A percentile compares a stretch with the other conserved stretches of the same genome.
phyloP scores from a whole-genome alignment of 2,329 filamentous ascomycete species.

The Arthrobotrys conoides region DNA sequence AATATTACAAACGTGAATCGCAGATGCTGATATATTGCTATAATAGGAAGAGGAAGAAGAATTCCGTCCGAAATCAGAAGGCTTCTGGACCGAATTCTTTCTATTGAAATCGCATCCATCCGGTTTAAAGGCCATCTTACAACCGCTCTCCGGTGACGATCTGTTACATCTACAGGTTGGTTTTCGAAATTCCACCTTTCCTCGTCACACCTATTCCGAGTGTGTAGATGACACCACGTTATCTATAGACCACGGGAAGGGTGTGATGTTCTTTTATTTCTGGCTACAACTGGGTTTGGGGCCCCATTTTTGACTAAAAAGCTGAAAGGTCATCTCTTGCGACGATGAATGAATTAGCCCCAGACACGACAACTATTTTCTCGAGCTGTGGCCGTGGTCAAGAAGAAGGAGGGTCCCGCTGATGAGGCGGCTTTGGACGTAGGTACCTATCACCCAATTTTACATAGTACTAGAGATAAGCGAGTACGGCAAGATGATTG shows the following conservation, averaged over 20 bases:
- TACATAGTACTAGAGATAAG: neutral
- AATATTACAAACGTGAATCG: neutral
- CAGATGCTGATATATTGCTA: neutral
- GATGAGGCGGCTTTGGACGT: constrained; percentile 90
- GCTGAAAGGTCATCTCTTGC: constrained; percentile 49
- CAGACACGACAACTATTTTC: constrained; percentile 84
- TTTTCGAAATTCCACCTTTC: constrained; percentile 7
- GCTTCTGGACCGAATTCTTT: constrained; percentile 98
- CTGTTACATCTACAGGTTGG: constrained; percentile 79
- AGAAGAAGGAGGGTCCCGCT: constrained; percentile 73
- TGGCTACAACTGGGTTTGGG: constrained; percentile 15
- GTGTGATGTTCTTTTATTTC: neutral
- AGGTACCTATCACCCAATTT: constrained; percentile 65
- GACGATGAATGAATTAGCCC: constrained; percentile 66
- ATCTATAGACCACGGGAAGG: too few species aligned
- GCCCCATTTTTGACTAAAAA: constrained; percentile 50
- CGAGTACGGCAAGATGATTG: neutral
- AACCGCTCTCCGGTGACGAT: constrained; percentile 79
- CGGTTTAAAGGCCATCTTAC: constrained; percentile 78
- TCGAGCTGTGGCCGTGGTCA: constrained; percentile 79
- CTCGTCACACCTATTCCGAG: neutral
- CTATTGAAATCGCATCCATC: constrained; percentile 83
- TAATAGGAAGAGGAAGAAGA: constrained; percentile 72
- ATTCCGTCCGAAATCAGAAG: constrained; percentile 79
- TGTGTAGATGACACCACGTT: too few species aligned